Base-by-base conservation (phyloP, 768 basidiomycete species). In the Botryobasidium botryosum region DNA sequence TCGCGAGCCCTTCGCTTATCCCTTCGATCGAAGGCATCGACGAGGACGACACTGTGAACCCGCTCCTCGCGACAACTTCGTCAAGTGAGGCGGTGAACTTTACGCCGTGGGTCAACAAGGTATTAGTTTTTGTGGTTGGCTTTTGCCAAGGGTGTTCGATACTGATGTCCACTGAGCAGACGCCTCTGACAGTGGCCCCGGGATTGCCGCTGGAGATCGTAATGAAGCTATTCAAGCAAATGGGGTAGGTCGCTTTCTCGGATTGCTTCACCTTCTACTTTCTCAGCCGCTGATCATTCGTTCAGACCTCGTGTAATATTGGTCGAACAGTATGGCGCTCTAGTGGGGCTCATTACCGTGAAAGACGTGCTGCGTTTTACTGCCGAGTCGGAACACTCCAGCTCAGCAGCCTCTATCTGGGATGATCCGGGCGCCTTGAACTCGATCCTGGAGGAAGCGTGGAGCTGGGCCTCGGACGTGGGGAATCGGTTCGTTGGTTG, bases 301-400 rank as follows among this genome's bases (percentile, higher is more conserved):
- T 40, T 3, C 51, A 97, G 92, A 6, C 94, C 94, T 0, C 81
- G 91, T 23, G 84, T 92, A n/a, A 92, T 99, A 45, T 69, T 97
- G 12, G 88, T 97, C 3, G 86, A 88, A 57, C 75, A 86, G 47
- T 74, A 80, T 54, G 92, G 92, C 7, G 61, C 65, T 27, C 68
- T 99, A 8, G 72, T 69, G 6, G 94, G 94, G 1, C 65, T 99
- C 24, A 77, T 96, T 28, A 96, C 91, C 0, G 85, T 97, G 38
- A 99, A 99, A 58, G 94, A 99, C 55, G 87, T 96, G 3, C 63
- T 99, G 13, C 79, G 79, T 43, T 87, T 91, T 56, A 92, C 83
- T 46, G 62, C 67, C 49, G 61, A 60, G 42, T 57, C 59, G 15
- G 40, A 40, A 26, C 27, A 27, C 23, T 39, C 41, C 23, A 27